Conservation (phyloP, 129 eudicot species). For the Flaveria linearis region DNA sequence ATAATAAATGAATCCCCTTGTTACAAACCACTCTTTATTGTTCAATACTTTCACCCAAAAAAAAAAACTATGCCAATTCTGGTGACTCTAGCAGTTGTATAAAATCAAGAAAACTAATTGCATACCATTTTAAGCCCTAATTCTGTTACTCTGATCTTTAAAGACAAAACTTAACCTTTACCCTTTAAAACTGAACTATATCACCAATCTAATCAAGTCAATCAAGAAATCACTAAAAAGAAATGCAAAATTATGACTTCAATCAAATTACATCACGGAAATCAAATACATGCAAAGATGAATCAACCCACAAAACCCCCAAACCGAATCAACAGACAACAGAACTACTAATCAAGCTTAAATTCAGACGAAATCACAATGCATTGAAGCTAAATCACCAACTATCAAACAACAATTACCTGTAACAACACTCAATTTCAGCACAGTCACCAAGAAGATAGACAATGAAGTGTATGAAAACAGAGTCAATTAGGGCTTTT, state of each 20-base stretch:
- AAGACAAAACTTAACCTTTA: not conserved
- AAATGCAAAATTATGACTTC: not conserved
- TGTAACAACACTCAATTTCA: conserved; percentile 7
- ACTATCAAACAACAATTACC: conserved; percentile 12
- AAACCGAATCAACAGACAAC: not conserved
- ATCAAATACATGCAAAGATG: conserved; percentile 1
- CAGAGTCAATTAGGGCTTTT: not conserved
- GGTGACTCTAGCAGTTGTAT: not conserved
- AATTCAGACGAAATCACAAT: not conserved
- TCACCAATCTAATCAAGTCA: conserved; percentile 3
- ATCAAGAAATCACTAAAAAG: not conserved
- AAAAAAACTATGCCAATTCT: not conserved
- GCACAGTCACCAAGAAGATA: not conserved
- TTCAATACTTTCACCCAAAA: not conserved
- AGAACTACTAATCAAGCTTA: not conserved
- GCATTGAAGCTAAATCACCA: not conserved
- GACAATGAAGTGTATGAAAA: not conserved
- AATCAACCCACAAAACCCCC: not conserved
- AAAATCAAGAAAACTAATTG: conserved; percentile 10
- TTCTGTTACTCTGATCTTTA: not conserved
- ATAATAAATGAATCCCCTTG: conserved; percentile 11
- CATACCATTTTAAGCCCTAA: conserved; percentile 10
- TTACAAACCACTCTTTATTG: conserved; percentile 13
- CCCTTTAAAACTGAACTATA: not conserved
- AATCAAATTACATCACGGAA: not conserved